Percentiles rank a stretch among this genome's conserved stretches.
Evolutionary conservation across 345 rosid genomes (phyloP).

Genomic region (Salix exigua): DNA sequence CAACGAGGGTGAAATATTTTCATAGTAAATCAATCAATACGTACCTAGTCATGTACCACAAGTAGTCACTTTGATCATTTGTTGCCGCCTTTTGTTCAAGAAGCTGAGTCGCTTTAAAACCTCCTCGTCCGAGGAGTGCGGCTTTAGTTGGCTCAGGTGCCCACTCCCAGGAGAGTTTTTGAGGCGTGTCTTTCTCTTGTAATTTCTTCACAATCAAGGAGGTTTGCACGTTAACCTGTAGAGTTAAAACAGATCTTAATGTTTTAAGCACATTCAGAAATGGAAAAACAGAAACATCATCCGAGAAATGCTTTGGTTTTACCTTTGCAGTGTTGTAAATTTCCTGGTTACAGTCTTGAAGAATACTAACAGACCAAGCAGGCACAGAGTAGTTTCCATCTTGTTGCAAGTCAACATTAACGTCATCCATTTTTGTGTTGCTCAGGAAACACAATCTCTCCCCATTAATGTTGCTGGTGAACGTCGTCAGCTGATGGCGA

Average conservation of each 20-base stretch:
- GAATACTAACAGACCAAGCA: conserved; percentile 19
- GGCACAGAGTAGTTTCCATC: conserved; percentile 8
- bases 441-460: conserved; percentile 10
- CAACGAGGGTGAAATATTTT: not conserved
- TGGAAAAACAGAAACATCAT: no score
- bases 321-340: conserved; percentile 14
- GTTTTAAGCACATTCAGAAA: no score
- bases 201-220: conserved; percentile 4
- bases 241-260: not conserved
- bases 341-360: conserved; percentile 17
- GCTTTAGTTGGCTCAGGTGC: not conserved
- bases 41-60: conserved; percentile 17
- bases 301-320: not conserved
- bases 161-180: conserved; percentile 3
- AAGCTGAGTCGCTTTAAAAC: not conserved
- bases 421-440: not conserved
- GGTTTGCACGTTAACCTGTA: conserved; percentile 2
- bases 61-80: conserved; percentile 9
- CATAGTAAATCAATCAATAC: not conserved
- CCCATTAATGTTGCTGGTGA: not conserved
- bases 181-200: not conserved
- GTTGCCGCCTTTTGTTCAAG: conserved; percentile 12
- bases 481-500: not conserved
- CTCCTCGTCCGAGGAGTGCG: not conserved
- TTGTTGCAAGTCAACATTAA: not conserved